Base-by-base conservation (phyloP, 176 grass and related monocot genomes). In the Elaeis guineensis region DNA sequence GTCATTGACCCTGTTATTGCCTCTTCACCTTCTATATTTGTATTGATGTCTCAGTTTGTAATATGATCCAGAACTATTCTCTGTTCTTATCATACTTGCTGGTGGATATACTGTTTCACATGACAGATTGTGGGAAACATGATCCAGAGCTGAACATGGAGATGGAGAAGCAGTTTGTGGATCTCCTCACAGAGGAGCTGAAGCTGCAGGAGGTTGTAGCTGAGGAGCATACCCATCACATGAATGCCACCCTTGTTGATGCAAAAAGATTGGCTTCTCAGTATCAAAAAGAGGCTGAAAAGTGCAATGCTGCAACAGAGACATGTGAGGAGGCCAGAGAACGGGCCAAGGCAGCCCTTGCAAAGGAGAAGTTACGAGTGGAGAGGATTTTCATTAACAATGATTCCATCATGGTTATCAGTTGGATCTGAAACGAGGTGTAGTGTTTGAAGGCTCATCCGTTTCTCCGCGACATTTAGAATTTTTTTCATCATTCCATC, bases 221-320 rank as follows among this genome's bases (percentile, higher is more conserved):
- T 25, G 78, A 92, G 82, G 88, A 92, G 61, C 93, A 98, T 22
- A 85, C 51, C 61, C 82, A 82, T 54, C 93, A 98, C 76, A 90
- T 88, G 78, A 98, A 92, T 0, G 56, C 77, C 17, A 92, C 93
- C 6, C 76, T 98, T 49, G 64, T 85, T 0, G 93, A 92, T 58
- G 88, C 93, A 6, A 92, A 79, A 70, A 87, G 87, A 72, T 75
- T 80, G 71, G 93, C 84, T 72, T 85, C 76, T 6, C 93, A 89
- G 49, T 98, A 92, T 50, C 93, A 98, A 52, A 77, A 60, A 53
- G 93, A 98, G 67, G 57, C 81, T 4, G 93, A 92, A 18, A 98
- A 98, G 62, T 98, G 93, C 57, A 92, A 86, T 65, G 84, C 81
- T 35, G 93, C 93, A 7, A 98, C 93, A 14, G 93, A 98, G 61